These are phyloP conservation scores for Ustilago shanxiensis DNA, from an alignment of 1,284 basidiomycete species.

Conservation along the genomic window DNA sequence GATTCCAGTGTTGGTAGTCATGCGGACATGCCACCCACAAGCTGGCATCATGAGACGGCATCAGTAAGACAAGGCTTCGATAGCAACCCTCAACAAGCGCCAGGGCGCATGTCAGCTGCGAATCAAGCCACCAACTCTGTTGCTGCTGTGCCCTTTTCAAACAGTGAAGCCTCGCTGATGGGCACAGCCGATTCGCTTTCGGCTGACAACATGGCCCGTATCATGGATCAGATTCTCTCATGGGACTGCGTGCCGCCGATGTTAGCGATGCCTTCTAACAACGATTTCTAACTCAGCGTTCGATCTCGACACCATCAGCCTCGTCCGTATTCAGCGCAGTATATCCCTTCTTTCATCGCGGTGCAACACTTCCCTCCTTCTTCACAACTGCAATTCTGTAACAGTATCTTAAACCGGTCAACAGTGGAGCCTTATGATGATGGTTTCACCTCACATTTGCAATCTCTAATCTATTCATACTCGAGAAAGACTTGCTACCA, in stretches of 20 bases:
- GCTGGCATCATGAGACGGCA: constrained; percentile 11
- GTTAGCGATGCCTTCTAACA: neutral
- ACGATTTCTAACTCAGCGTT: neutral
- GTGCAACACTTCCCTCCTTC: no score
- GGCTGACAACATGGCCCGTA: constrained; percentile 29
- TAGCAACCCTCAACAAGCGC: neutral
- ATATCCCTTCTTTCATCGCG: no score
- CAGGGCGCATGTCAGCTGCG: neutral
- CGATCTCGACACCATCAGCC: neutral
- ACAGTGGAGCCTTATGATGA: no score
- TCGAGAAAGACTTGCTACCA: no score
- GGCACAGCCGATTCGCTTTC: constrained; percentile 3
- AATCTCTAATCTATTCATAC: no score
- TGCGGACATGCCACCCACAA: neutral
- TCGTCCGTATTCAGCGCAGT: no score
- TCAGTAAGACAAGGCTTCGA: neutral
- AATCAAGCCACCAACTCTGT: neutral
- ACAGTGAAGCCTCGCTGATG: constrained; percentile 3
- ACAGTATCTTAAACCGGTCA: no score
- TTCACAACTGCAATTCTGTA: no score
- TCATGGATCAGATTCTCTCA: constrained; percentile 32
- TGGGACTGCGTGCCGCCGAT: constrained; percentile 11
- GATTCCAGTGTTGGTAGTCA: neutral
- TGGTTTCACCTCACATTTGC: no score
- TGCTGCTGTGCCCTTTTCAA: neutral